phyloP scores from a whole-genome alignment of 202 grass and related monocot genomes.

The Setaria viridis region DNA sequence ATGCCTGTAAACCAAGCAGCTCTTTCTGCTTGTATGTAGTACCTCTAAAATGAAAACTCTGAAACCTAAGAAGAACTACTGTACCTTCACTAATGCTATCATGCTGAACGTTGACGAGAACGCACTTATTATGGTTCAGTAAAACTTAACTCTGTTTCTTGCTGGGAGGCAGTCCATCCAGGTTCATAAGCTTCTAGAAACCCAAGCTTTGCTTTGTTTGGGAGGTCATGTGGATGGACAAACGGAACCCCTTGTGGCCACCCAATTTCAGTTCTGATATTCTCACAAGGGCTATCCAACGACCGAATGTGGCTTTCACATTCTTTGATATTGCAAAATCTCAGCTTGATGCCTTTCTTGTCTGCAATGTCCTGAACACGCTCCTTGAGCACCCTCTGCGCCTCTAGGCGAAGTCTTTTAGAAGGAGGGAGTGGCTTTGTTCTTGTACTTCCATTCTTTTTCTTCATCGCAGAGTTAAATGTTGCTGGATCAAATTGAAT shows the following conservation, averaged over 20 bases:
- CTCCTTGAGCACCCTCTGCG: conserved; percentile 92
- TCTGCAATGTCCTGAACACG: conserved; percentile 89
- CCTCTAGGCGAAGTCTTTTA: conserved; percentile 85
- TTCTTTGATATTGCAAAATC: conserved; percentile 82
- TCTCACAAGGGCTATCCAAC: conserved; percentile 61
- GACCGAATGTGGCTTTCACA: conserved; percentile 75
- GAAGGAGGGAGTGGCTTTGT: conserved; percentile 84
- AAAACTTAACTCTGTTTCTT: conserved; percentile 86
- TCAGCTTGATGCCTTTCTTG: conserved; percentile 85
- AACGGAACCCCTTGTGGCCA: conserved; percentile 91
- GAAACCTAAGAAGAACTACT: conserved; percentile 21
- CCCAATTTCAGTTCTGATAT: conserved; percentile 71
- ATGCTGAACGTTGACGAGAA: not conserved
- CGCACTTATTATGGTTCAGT: conserved; percentile 36
- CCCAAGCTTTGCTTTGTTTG: conserved; percentile 86
- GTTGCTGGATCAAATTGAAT: conserved; percentile 61
- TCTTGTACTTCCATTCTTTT: conserved; percentile 63
- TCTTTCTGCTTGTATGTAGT: not conserved
- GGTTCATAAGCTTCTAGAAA: conserved; percentile 94
- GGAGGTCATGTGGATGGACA: conserved; percentile 97
- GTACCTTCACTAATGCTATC: not conserved
- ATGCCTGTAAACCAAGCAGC: not conserved
- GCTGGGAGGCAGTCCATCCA: conserved; percentile 80
- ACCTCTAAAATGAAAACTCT: not conserved
- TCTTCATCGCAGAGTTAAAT: conserved; percentile 57